Percentiles rank a stretch among this genome's conserved stretches.
These are phyloP conservation scores for Cryphonectria carpinicola DNA, from an alignment of 2,329 filamentous ascomycete genomes.

Conservation along the genomic window DNA sequence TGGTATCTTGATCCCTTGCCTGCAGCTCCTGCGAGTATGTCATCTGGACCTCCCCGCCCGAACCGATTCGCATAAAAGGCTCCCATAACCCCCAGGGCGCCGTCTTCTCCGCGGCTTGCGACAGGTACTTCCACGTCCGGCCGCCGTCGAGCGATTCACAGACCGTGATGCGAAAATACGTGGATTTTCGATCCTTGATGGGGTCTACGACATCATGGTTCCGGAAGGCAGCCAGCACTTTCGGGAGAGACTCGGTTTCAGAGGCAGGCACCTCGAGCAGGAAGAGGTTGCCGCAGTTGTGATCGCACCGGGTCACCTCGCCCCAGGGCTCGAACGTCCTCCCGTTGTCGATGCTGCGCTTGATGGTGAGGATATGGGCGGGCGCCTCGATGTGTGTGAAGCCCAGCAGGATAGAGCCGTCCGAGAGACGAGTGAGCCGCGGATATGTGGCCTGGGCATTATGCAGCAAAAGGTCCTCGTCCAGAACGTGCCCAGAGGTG, in stretches of 20 bases:
- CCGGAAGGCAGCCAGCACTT: conserved; percentile 51
- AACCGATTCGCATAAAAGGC: conserved; percentile 48
- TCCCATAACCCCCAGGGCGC: conserved; percentile 48
- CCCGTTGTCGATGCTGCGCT: conserved; percentile 48
- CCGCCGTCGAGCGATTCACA: conserved; percentile 51
- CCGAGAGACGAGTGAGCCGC: conserved; percentile 47
- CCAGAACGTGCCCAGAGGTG: conserved; percentile 13
- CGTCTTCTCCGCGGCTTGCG: conserved; percentile 47
- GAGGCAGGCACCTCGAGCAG: conserved; percentile 44
- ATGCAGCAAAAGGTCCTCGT: conserved; percentile 37
- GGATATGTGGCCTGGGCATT: conserved; percentile 49
- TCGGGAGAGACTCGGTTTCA: conserved; percentile 28
- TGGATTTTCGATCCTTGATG: not conserved
- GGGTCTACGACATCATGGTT: conserved; percentile 37
- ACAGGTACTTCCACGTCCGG: conserved; percentile 46
- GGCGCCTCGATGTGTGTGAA: conserved; percentile 46
- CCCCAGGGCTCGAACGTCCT: conserved; percentile 44
- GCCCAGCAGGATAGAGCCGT: conserved; percentile 50
- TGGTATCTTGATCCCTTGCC: conserved; percentile 51
- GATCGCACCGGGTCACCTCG: conserved; percentile 47
- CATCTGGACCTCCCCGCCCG: conserved; percentile 43
- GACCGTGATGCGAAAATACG: conserved; percentile 52
- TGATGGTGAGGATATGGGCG: conserved; percentile 46
- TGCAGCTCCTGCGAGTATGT: conserved; percentile 52
- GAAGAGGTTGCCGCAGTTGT: conserved; percentile 53